Conservation (phyloP, 2,329 filamentous ascomycete species). For the Aureobasidium sp. region DNA sequence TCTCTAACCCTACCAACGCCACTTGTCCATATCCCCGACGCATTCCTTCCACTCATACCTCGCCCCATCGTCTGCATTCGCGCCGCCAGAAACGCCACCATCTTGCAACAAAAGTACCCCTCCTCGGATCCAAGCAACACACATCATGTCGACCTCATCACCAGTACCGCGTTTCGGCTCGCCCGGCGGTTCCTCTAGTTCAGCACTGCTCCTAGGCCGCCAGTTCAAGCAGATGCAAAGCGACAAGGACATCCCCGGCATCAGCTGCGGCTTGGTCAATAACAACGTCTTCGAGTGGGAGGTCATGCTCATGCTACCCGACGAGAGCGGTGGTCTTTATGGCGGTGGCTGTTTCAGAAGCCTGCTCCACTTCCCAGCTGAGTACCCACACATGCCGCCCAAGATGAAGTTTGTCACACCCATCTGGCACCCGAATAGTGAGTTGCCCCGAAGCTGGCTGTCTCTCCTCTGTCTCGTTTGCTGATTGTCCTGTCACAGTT, state of each 20-base stretch:
- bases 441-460: slow-evolving; percentile 21
- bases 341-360: slow-evolving; percentile 84
- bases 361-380: slow-evolving; percentile 69
- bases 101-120: neutral
- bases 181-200: slow-evolving; percentile 39
- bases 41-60: neutral
- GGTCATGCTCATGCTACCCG: slow-evolving; percentile 96
- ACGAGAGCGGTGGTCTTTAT: slow-evolving; percentile 47
- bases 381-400: slow-evolving; percentile 83
- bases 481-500: slow-evolving; percentile 42
- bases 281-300: slow-evolving; percentile 96
- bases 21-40: neutral
- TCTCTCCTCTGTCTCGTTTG: neutral
- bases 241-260: slow-evolving; percentile 85
- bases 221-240: slow-evolving; percentile 94
- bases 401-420: slow-evolving; percentile 80
- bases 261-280: slow-evolving; percentile 81
- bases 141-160: slow-evolving; percentile 12
- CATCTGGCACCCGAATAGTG: slow-evolving; percentile 88
- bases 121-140: neutral
- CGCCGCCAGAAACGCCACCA: neutral
- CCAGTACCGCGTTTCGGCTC: slow-evolving; percentile 10
- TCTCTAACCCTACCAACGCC: neutral
- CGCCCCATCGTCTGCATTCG: neutral
- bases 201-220: slow-evolving; percentile 67